Evolutionary conservation across 768 basidiomycete genomes (phyloP), one percentile per base, ranked within the genome.

Genomic region (Termitomyces sp.): DNA sequence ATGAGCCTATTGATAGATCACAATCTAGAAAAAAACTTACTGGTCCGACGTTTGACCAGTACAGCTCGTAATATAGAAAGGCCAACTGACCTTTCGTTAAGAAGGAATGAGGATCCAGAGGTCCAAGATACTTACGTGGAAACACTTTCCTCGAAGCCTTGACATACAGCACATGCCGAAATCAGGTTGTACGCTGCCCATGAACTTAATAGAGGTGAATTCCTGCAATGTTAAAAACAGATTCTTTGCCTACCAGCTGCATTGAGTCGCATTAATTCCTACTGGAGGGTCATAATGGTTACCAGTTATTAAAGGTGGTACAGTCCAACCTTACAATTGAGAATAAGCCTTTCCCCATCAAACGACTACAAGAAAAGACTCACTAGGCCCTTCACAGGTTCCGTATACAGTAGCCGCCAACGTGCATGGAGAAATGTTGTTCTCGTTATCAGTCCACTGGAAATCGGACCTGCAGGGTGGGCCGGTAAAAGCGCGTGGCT

Each of bases 171-270:
- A 53, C 83, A 84, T 6, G 76, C 82, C 61, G 75, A 76, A 58
- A 82, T 65, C 16, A 84, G 69, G 54, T 85, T 85, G 58, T 84
- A 84, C 9, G 76, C 78, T 24, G 78, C 73, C 82, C 81, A 83
- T 0, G 83, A 84, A 49, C 83, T 84, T 34, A 6, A 1, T 55
- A 13, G 26, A 20, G 32, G 14, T 53, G 16, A 55, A 24, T 53
- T 5, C 27, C 5, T 7, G 8, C 26, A n/a, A 12, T 5, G 16
- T 9, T 29, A 9, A 18, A 22, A 42, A 10, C 6, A 37, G 29
- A 32, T 5, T 46, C 3, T 43, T 37, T n/a, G n/a, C 69, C 52
- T 59, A 79, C 79, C 79, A 79, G 32, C 68, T 70, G 51, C 78
- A 79, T 12, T 58, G 46, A 48, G 63, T 71, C 13, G 57, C 72